Evolutionary conservation across 2,329 filamentous ascomycete genomes (phyloP), one percentile per base, ranked within the genome.

Genomic region (Colletotrichum sp.): DNA sequence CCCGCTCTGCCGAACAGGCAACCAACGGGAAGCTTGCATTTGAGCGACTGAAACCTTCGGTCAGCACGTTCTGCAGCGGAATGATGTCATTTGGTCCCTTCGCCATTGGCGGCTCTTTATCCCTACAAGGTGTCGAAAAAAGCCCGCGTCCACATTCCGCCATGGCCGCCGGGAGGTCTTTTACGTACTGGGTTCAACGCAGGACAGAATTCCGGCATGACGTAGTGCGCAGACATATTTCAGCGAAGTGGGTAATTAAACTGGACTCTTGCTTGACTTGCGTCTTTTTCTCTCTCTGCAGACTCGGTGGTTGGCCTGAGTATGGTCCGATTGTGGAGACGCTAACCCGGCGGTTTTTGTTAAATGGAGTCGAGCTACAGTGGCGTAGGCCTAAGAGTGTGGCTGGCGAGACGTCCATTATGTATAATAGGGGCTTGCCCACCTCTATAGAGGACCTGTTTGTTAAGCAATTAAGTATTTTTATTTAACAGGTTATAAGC

Each of bases 1-100:
- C 57, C 57, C 32, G 64, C 64, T 18, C 32, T 24, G 28, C 36
- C 32, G 24, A 7, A 3, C 24, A 60, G 14, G 21, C 13, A 7
- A 14, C 72, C 68, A 75, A 72, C 57, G 30, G 34, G 18, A 64
- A 65, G 24, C 63, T 63, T 4, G 18, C 24, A 48, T 48, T 55
- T 39, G 32, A 52, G 30, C 24, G 63, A 30, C 73, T 71, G 74
- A 74, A 74, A 69, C 30, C 59, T 68, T 65, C 10, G 14, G 21
- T 21, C 57, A 36, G 65, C 13, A 59, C 68, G 24, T 71, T 57
- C 55, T 68, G 63, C 73, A 55, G 71, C 64, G 74, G 48, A 30
- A 76, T 76, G 70, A 76, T 76, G 74, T 76, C 74, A 76, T 76
- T 10, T 52, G 68, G 59, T 34, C 32, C 34, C 24, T 52, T 60